Percentiles rank a stretch among this genome's conserved stretches.
These are phyloP conservation scores for Vigna angularis DNA, from an alignment of 306 rosid genomes.

Conservation along the genomic window DNA sequence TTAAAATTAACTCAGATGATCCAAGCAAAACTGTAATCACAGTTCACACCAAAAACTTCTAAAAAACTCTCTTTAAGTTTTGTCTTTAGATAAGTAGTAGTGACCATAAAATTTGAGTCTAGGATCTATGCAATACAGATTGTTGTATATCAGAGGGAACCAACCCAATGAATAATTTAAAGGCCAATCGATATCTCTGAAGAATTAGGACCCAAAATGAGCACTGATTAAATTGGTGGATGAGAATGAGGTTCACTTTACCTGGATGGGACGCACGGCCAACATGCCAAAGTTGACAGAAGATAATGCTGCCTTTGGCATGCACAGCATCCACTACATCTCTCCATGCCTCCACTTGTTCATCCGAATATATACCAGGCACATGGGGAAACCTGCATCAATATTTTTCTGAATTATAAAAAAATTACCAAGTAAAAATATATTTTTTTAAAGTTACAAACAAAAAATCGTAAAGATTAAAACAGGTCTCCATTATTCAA, in stretches of 20 bases:
- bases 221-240: neutral
- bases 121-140: neutral
- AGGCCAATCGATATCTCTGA: neutral
- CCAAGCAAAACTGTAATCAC: neutral
- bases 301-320: conserved; percentile 76
- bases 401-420: too few relatives aligned
- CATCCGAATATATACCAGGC: conserved; percentile 58
- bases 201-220: neutral
- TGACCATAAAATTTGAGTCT: too few relatives aligned
- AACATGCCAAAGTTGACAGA: conserved; percentile 96
- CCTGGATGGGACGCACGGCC: conserved; percentile 89
- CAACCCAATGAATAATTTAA: too few relatives aligned
- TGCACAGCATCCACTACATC: conserved; percentile 85
- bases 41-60: neutral
- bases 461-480: too few relatives aligned
- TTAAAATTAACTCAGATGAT: neutral
- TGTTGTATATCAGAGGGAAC: too few relatives aligned
- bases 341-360: conserved; percentile 85
- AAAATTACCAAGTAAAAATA: too few relatives aligned
- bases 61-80: neutral
- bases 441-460: too few relatives aligned
- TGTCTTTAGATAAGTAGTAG: neutral
- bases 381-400: conserved; percentile 57
- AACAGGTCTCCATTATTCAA: too few relatives aligned
- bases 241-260: neutral